Percentiles rank a stretch among this genome's conserved stretches.
phyloP scores from a whole-genome alignment of 371 early-diverging fungal genomes.

The Parasitella parasitica region DNA sequence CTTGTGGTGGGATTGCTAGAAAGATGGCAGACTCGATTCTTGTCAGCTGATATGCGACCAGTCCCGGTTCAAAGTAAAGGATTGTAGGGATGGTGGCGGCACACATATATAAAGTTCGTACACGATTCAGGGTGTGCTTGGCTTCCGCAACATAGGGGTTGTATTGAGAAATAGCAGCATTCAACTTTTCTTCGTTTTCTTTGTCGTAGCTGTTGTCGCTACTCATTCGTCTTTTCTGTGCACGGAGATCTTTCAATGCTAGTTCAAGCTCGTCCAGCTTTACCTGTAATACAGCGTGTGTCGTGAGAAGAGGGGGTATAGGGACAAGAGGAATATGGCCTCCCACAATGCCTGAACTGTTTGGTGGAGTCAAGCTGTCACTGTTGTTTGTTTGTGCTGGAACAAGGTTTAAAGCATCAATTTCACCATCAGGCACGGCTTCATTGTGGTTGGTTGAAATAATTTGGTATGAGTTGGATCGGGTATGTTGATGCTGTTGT shows the following conservation, averaged over 20 bases:
- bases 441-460: background rate
- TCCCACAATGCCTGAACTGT: background rate
- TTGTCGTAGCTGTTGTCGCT: constrained; percentile 34
- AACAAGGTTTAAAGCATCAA: constrained; percentile 42
- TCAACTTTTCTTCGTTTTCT: constrained; percentile 14
- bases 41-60: constrained; percentile 75
- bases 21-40: constrained; percentile 74
- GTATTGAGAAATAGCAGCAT: constrained; percentile 42
- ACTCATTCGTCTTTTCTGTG: constrained; percentile 14
- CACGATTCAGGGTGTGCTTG: constrained; percentile 56
- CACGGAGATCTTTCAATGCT: constrained; percentile 10
- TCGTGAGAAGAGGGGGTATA: constrained; percentile 54
- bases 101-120: constrained; percentile 56
- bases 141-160: constrained; percentile 44
- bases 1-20: constrained; percentile 62
- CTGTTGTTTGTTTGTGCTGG: constrained; percentile 54
- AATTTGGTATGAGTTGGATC: constrained; percentile 6
- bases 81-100: constrained; percentile 65
- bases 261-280: constrained; percentile 42
- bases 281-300: constrained; percentile 45
- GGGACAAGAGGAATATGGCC: constrained; percentile 55
- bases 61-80: constrained; percentile 63
- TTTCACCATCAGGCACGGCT: constrained; percentile 37
- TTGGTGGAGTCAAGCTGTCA: constrained; percentile 33
- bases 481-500: constrained; percentile 5